These are phyloP conservation scores for Sarocladium oryzae DNA, from an alignment of 2,329 filamentous ascomycete species.

Conservation along the genomic window DNA sequence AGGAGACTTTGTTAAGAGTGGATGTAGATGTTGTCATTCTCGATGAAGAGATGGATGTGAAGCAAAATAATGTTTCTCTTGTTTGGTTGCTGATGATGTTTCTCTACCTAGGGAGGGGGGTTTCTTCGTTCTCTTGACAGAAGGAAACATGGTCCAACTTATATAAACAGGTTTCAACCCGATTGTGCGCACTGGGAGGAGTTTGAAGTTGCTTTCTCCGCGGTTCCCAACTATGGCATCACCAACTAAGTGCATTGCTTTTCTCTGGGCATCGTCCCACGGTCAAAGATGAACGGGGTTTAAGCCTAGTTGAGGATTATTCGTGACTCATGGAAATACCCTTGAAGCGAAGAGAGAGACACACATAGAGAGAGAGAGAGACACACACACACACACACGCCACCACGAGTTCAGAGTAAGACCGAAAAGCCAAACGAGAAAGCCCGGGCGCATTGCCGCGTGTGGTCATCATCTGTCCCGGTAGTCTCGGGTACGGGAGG, in stretches of 20 bases:
- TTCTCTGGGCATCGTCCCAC: not conserved
- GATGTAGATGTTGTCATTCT: not conserved
- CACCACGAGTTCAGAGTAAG: not conserved
- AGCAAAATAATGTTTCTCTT: not conserved
- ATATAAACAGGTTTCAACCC: not conserved
- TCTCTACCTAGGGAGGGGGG: not conserved
- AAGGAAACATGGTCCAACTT: not conserved
- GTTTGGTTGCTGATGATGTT: not conserved
- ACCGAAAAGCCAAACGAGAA: not conserved
- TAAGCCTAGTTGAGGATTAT: conserved; percentile 1
- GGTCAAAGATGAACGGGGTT: not conserved
- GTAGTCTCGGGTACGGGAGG: not conserved
- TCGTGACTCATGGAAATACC: not conserved
- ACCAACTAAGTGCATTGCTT: not conserved
- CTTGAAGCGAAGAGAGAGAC: no score
- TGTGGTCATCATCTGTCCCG: not conserved
- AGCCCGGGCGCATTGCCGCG: not conserved
- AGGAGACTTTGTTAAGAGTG: conserved; percentile 5
- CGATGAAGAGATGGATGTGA: not conserved
- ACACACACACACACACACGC: no score
- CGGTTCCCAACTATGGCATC: not conserved
- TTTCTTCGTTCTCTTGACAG: not conserved
- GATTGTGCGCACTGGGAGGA: no score
- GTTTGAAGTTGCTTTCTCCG: conserved; percentile 2
- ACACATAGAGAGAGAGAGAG: no score